These are phyloP conservation scores for Pugionium cornutum DNA, from an alignment of 345 rosid species.

Conservation along the genomic window DNA sequence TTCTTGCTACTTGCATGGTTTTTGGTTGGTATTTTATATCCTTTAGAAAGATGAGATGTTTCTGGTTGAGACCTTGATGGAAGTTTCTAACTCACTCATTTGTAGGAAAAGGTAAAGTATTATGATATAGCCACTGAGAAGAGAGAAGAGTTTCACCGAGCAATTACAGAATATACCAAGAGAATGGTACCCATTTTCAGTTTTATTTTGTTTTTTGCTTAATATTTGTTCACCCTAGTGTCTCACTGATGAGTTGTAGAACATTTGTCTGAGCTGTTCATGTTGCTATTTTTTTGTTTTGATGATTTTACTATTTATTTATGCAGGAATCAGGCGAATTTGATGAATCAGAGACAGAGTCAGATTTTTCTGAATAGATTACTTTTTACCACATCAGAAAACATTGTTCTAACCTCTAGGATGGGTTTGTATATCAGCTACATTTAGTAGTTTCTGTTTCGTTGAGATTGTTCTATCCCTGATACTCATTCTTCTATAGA, in stretches of 20 bases:
- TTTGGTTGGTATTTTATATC: conserved; percentile 5
- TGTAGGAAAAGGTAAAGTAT: conserved; percentile 88
- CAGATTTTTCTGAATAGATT: conserved; percentile 59
- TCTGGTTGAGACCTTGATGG: background rate
- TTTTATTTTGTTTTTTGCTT: background rate
- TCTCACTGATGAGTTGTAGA: conserved; percentile 11
- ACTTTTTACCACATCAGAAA: conserved; percentile 28
- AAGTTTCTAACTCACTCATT: conserved; percentile 21
- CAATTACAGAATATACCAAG: conserved; percentile 67
- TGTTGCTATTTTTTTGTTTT: conserved; percentile 4
- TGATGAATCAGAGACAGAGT: conserved; percentile 61
- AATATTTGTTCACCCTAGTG: background rate
- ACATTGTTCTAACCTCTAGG: conserved; percentile 22
- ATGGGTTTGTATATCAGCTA: conserved; percentile 26
- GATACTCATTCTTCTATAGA: conserved; percentile 23
- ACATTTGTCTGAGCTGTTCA: conserved; percentile 16
- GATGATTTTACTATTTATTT: conserved; percentile 5
- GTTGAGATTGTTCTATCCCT: conserved; percentile 8
- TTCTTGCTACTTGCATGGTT: conserved; percentile 1
- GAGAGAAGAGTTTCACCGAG: conserved; percentile 81
- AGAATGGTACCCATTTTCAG: conserved; percentile 48
- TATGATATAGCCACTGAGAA: conserved; percentile 88
- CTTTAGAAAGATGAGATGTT: background rate
- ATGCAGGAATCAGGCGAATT: conserved; percentile 73
- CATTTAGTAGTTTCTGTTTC: conserved; percentile 17